Evolutionary conservation across 139 green algal genomes (phyloP).

Genomic region (Deuterostichococcus epilithicus): DNA sequence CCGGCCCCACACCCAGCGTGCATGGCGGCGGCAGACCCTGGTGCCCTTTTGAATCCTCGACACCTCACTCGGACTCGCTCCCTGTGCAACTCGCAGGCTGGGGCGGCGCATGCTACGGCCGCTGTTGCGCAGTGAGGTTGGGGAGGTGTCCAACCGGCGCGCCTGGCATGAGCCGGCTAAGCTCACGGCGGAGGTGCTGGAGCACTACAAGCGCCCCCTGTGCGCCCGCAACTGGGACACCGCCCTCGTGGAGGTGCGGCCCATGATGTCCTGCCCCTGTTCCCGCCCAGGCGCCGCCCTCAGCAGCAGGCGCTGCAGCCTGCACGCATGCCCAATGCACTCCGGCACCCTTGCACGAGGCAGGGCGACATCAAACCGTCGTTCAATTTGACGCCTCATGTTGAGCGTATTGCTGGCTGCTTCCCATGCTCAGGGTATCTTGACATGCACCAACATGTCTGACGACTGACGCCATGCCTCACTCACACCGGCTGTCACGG

Average conservation of each 20-base stretch:
- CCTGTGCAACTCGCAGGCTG: constrained; percentile 38
- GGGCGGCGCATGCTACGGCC: constrained; percentile 62
- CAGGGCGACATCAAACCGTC: neutral
- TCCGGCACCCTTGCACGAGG: neutral
- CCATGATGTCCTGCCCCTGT: neutral
- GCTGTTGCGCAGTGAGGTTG: constrained; percentile 67
- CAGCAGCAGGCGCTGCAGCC: neutral
- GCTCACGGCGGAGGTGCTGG: constrained; percentile 57
- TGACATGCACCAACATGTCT: neutral
- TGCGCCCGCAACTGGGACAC: constrained; percentile 61
- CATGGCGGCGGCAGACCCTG: too few relatives aligned
- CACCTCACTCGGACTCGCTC: too few relatives aligned
- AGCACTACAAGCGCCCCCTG: constrained; percentile 67
- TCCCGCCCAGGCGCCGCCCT: constrained; percentile 21
- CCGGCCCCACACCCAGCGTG: too few relatives aligned
- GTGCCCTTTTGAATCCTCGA: too few relatives aligned
- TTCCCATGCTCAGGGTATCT: neutral
- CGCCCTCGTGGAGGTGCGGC: constrained; percentile 46
- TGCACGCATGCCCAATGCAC: neutral
- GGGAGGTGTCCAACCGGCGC: constrained; percentile 50
- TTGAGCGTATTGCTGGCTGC: too few relatives aligned
- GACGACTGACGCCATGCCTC: neutral
- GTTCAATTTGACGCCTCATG: neutral
- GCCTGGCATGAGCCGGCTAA: constrained; percentile 56
- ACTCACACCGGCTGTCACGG: too few relatives aligned